These are phyloP conservation scores for Lachnellula arida DNA, from an alignment of 2,329 filamentous ascomycete genomes.

Conservation along the genomic window DNA sequence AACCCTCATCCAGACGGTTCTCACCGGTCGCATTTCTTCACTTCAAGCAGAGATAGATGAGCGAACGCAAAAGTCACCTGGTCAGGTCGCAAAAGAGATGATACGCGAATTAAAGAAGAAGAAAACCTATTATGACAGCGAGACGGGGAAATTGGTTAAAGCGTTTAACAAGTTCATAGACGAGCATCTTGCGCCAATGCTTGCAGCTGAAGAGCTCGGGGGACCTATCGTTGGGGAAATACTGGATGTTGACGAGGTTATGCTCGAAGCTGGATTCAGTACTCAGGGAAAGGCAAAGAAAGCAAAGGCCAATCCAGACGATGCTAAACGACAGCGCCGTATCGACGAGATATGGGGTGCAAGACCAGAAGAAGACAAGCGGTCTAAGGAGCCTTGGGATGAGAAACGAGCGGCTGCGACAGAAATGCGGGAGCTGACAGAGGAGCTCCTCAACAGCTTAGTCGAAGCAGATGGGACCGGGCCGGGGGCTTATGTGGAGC, in stretches of 20 bases:
- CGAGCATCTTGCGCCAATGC: conserved; percentile 63
- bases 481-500: conserved; percentile 52
- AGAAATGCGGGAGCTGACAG: conserved; percentile 57
- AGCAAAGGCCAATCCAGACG: conserved; percentile 37
- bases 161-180: conserved; percentile 68
- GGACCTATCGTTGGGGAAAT: conserved; percentile 76
- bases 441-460: conserved; percentile 55
- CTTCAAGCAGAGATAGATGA: conserved; percentile 54
- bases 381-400: conserved; percentile 37
- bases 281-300: conserved; percentile 53
- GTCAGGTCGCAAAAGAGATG: conserved; percentile 58
- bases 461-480: conserved; percentile 50
- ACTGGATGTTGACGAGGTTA: conserved; percentile 58
- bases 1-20: conserved; percentile 46
- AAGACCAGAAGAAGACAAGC: conserved; percentile 32
- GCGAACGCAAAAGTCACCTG: conserved; percentile 52
- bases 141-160: conserved; percentile 57
- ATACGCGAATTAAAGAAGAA: conserved; percentile 56
- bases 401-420: conserved; percentile 42
- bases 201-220: conserved; percentile 78
- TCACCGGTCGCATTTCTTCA: conserved; percentile 53
- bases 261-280: conserved; percentile 56
- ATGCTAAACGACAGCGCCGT: conserved; percentile 52
- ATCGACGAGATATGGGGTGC: conserved; percentile 59
- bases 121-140: conserved; percentile 55